Evolutionary conservation across 78 protist genomes (phyloP), one percentile per base, ranked within the genome.

Genomic region (Dictyostelium citrinum): DNA sequence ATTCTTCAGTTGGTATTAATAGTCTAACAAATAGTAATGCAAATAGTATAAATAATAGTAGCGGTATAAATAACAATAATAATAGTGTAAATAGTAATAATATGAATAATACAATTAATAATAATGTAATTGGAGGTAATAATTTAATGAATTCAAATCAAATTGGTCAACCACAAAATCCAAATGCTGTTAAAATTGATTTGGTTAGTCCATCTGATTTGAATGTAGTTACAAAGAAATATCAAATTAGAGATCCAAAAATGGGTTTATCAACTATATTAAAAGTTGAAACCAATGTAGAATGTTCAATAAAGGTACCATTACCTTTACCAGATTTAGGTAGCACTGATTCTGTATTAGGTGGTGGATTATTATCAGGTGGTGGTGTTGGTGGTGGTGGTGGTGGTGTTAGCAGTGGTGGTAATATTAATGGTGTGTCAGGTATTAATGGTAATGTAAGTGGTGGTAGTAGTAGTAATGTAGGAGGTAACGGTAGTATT

Each of bases 271-370:
- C 16, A 16, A 24, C 80, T 20, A 72, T 78, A 12, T 31, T 88
- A 64, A 64, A 81, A 6, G 86, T 88, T 39, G 93, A 88, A 51
- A 68, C 79, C 1, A 29, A 31, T 22, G 55, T 46, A 14, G 93
- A 88, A 6, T 78, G 84, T 45, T 88, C 31, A 58, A 76, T 88
- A 5, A 35, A 74, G 49, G 27, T 83, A 11, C 85, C 93, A 16
- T 80, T 84, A 27, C 78, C 86, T 10, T 43, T 88, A 24, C 93
- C 93, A 9, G 93, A 88, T 46, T 29, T 88, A 6, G 93, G 93
- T 12, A 33, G 33, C 7, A 55, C 72, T 9, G 84, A 80, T 20
- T 20, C 84, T 4, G n/a, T 45, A 5, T n/a, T 75, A 3, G n/a
- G n/a, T 33, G 45, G 77, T 33, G 37, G 45, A 5, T 17, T 70